Evolutionary conservation across 768 basidiomycete species (phyloP).

Genomic region (Suillus americanus): DNA sequence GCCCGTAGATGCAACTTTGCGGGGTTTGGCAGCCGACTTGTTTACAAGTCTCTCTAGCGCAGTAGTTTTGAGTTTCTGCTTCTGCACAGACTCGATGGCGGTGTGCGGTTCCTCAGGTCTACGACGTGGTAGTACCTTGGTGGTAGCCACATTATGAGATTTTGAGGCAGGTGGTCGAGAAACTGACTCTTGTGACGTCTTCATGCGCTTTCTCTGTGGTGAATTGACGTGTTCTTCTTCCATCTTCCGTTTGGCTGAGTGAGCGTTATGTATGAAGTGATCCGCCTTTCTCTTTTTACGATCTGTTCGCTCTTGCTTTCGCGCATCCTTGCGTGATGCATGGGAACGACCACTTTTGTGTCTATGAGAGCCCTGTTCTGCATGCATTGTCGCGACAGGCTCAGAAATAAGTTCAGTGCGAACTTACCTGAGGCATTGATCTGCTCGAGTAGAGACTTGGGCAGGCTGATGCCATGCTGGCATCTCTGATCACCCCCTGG

Average conservation of each 20-base stretch:
- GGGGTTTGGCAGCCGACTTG: constrained; percentile 14
- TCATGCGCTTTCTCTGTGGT: constrained; percentile 40
- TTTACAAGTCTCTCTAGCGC: constrained; percentile 36
- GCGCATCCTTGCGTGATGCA: constrained; percentile 55
- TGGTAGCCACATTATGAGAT: too few species aligned
- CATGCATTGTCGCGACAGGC: neutral
- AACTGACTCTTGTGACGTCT: constrained; percentile 35
- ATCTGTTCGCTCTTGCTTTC: constrained; percentile 60
- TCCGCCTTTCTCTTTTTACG: constrained; percentile 64
- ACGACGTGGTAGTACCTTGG: neutral
- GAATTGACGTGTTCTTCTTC: constrained; percentile 46
- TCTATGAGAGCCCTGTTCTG: constrained; percentile 9
- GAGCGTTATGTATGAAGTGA: constrained; percentile 40
- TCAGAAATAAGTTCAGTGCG: too few species aligned
- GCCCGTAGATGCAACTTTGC: constrained; percentile 2
- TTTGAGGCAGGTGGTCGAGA: neutral
- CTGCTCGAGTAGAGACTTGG: constrained; percentile 28
- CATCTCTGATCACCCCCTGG: constrained; percentile 18
- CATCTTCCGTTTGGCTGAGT: constrained; percentile 37
- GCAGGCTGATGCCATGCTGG: constrained; percentile 22
- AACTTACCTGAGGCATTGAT: constrained; percentile 19
- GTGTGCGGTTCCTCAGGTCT: neutral
- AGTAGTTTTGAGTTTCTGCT: constrained; percentile 20
- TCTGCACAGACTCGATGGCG: neutral
- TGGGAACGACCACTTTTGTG: constrained; percentile 13